Percentiles rank a stretch among this genome's conserved stretches.
These are phyloP conservation scores for Endogone sp. DNA, from an alignment of 192 early-diverging fungal genomes.

Conservation along the genomic window DNA sequence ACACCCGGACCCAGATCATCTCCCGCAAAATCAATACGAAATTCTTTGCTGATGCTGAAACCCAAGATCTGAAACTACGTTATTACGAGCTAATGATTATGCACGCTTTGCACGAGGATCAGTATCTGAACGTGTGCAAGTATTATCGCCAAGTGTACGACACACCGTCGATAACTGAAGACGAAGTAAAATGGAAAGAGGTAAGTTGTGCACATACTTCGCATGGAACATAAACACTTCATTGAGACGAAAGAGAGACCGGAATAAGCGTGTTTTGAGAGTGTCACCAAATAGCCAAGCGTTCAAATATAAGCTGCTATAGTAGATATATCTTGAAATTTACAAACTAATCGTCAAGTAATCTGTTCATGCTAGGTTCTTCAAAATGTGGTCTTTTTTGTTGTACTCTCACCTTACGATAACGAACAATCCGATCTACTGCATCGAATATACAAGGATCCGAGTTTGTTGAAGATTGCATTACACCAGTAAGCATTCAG, in stretches of 20 bases:
- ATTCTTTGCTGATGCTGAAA: conserved; percentile 83
- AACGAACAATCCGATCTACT: conserved; percentile 96
- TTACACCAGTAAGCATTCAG: conserved; percentile 59
- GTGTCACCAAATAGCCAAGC: neutral
- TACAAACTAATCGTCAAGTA: neutral
- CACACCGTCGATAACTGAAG: conserved; percentile 75
- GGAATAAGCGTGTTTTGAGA: neutral
- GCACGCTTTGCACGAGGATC: conserved; percentile 85
- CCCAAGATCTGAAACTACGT: conserved; percentile 90
- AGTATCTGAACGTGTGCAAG: conserved; percentile 90
- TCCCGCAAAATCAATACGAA: conserved; percentile 93
- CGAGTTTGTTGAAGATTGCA: conserved; percentile 68
- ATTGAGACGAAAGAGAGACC: conserved; percentile 1
- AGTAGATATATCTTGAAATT: too few relatives aligned
- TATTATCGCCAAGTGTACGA: conserved; percentile 90
- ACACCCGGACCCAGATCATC: conserved; percentile 87
- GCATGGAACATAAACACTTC: neutral
- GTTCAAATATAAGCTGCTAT: too few relatives aligned
- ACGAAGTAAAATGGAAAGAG: conserved; percentile 70
- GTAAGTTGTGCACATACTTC: conserved; percentile 32
- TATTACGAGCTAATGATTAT: conserved; percentile 97
- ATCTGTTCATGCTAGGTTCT: conserved; percentile 47
- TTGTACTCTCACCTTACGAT: conserved; percentile 88
- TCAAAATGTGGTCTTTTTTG: conserved; percentile 78
- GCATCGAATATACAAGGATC: conserved; percentile 80